phyloP scores from a whole-genome alignment of 345 rosid species.

The Salix suchowensis region DNA sequence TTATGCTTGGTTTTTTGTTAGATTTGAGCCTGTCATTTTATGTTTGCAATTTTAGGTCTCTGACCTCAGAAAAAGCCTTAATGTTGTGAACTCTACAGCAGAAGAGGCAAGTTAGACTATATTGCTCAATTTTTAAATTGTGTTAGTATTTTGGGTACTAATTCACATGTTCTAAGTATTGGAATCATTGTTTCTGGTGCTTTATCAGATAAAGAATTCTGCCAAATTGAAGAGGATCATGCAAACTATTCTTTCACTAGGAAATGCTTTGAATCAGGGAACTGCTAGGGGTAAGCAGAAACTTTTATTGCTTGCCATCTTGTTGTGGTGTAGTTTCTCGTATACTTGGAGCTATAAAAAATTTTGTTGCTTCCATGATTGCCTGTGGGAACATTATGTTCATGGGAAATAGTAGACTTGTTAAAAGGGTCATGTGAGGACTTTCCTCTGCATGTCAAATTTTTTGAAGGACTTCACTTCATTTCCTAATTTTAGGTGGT shows the following conservation, averaged over 20 bases:
- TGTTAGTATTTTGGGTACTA: slow-evolving; percentile 2
- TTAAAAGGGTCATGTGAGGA: background rate
- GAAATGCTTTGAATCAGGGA: slow-evolving; percentile 95
- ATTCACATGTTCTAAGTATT: background rate
- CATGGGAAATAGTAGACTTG: background rate
- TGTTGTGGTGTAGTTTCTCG: background rate
- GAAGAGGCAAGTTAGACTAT: slow-evolving; percentile 56
- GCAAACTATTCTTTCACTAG: slow-evolving; percentile 90
- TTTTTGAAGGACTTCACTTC: background rate
- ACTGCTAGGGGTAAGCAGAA: slow-evolving; percentile 82
- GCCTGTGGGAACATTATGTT: background rate
- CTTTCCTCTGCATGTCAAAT: background rate
- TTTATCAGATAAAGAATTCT: slow-evolving; percentile 56
- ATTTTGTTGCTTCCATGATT: background rate
- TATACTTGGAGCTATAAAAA: background rate
- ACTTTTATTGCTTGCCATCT: background rate
- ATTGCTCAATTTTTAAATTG: background rate
- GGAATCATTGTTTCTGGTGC: slow-evolving; percentile 1
- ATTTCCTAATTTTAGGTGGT: background rate
- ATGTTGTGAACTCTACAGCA: slow-evolving; percentile 66
- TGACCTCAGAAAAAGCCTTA: slow-evolving; percentile 69
- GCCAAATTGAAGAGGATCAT: slow-evolving; percentile 77
- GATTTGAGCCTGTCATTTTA: slow-evolving; percentile 15
- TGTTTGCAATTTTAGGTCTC: slow-evolving; percentile 46
- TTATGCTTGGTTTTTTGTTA: slow-evolving; percentile 5